phyloP scores from a whole-genome alignment of 2,329 filamentous ascomycete species.

The Simplicillium aogashimaense region DNA sequence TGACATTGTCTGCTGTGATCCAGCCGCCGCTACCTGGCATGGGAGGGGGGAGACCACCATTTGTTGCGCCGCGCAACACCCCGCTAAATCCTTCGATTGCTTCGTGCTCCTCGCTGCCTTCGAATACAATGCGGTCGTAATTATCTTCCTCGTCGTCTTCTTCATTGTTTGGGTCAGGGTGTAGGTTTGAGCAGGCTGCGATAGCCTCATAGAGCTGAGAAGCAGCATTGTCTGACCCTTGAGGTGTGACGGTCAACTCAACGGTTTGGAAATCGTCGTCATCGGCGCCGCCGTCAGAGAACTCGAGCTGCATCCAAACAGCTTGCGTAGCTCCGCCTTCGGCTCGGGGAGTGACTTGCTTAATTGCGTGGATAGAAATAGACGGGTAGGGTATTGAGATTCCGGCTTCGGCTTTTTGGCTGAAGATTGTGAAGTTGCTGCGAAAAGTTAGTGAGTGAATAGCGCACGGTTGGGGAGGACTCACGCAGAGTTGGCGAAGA shows the following conservation, averaged over 20 bases:
- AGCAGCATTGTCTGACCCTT: constrained; percentile 13
- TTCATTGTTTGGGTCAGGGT: constrained; percentile 54
- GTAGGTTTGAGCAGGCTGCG: constrained; percentile 64
- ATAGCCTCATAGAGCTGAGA: constrained; percentile 56
- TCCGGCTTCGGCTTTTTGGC: constrained; percentile 44
- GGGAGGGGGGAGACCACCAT: constrained; percentile 50
- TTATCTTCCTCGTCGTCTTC: constrained; percentile 48
- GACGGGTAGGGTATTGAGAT: constrained; percentile 63
- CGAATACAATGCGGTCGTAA: constrained; percentile 46
- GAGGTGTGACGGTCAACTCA: constrained; percentile 57
- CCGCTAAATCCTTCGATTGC: constrained; percentile 47
- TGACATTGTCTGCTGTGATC: constrained; percentile 89
- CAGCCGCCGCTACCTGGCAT: constrained; percentile 68
- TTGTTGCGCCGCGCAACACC: constrained; percentile 35
- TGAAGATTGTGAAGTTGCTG: constrained; percentile 51
- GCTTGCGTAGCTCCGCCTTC: constrained; percentile 29
- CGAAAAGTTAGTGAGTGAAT: constrained; percentile 1
- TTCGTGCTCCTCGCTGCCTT: constrained; percentile 37
- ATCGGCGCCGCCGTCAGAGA: constrained; percentile 46
- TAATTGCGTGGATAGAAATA: constrained; percentile 67
- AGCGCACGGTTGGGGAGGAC: constrained; percentile 46
- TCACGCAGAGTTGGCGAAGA: constrained; percentile 51
- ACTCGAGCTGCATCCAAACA: constrained; percentile 60
- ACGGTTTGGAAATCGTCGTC: constrained; percentile 57
- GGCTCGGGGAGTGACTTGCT: constrained; percentile 38